Percentiles rank a stretch among this genome's conserved stretches.
Evolutionary conservation across 2,329 filamentous ascomycete species (phyloP).

Genomic region (Trichoderma sp.): DNA sequence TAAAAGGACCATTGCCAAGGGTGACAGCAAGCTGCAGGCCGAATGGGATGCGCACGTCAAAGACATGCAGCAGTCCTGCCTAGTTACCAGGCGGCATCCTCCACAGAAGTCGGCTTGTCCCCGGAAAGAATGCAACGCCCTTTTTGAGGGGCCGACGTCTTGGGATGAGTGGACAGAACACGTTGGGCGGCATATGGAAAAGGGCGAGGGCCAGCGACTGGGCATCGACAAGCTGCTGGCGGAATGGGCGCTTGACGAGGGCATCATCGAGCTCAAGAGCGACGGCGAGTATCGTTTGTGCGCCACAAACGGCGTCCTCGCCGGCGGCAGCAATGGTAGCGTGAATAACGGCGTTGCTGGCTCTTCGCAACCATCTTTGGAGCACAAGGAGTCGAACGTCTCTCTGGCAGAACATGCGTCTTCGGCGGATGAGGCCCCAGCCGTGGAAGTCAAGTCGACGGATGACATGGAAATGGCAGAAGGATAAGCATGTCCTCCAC

Average conservation of each 20-base stretch:
- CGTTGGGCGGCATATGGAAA: constrained; percentile 85
- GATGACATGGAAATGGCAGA: constrained; percentile 29
- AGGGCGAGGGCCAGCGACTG: constrained; percentile 57
- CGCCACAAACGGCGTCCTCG: constrained; percentile 28
- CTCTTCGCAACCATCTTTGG: constrained; percentile 19
- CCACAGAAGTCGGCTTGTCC: constrained; percentile 71
- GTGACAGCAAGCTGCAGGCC: constrained; percentile 56
- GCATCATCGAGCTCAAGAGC: constrained; percentile 58
- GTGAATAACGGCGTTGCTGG: background rate
- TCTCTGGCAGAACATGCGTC: constrained; percentile 23
- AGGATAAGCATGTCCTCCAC: constrained; percentile 21
- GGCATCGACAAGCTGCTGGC: constrained; percentile 58
- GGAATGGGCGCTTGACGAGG: constrained; percentile 62
- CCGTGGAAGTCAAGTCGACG: constrained; percentile 27
- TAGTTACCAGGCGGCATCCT: constrained; percentile 64
- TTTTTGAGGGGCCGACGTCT: constrained; percentile 68
- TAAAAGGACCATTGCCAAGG: constrained; percentile 55
- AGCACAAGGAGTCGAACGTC: constrained; percentile 30
- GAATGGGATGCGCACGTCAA: constrained; percentile 66
- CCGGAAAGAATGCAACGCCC: constrained; percentile 65
- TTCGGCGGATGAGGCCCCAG: constrained; percentile 26
- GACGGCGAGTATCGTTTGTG: constrained; percentile 57
- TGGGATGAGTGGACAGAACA: constrained; percentile 96
- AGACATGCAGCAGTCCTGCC: constrained; percentile 71
- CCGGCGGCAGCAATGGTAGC: constrained; percentile 21